These are phyloP conservation scores for Marasmius fiardii DNA, from an alignment of 1,284 basidiomycete genomes.

Conservation along the genomic window DNA sequence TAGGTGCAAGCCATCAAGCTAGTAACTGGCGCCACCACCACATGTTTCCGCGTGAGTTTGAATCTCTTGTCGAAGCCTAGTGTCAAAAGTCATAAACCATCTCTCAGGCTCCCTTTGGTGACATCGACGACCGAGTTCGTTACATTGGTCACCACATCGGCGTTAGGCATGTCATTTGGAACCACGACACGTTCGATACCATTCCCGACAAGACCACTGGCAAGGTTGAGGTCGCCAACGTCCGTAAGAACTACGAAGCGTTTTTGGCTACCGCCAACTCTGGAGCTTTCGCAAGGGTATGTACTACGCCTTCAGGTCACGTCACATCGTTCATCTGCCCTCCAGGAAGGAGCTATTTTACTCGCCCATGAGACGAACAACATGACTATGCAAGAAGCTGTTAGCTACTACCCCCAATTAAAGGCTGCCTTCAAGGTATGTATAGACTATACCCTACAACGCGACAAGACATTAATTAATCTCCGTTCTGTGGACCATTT, in stretches of 20 bases:
- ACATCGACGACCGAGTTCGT: constrained; percentile 69
- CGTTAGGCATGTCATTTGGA: constrained; percentile 63
- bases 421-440: constrained; percentile 37
- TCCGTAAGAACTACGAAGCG: constrained; percentile 39
- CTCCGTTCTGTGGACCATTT: neutral
- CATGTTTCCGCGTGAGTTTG: constrained; percentile 56
- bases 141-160: constrained; percentile 57
- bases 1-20: constrained; percentile 50
- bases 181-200: constrained; percentile 63
- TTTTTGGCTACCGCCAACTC: constrained; percentile 34
- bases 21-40: constrained; percentile 59
- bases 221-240: constrained; percentile 35
- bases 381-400: constrained; percentile 23
- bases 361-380: constrained; percentile 29
- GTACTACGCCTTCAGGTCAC: constrained; percentile 3
- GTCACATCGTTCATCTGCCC: neutral
- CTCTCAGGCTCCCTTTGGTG: constrained; percentile 56
- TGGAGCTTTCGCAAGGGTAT: constrained; percentile 36
- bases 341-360: constrained; percentile 45
- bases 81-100: neutral
- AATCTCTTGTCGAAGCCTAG: neutral
- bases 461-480: neutral
- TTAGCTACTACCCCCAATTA: constrained; percentile 25
- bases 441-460: constrained; percentile 7
- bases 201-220: constrained; percentile 51